Base-by-base conservation (phyloP, 306 rosid genomes). In the Albizia julibrissin region DNA sequence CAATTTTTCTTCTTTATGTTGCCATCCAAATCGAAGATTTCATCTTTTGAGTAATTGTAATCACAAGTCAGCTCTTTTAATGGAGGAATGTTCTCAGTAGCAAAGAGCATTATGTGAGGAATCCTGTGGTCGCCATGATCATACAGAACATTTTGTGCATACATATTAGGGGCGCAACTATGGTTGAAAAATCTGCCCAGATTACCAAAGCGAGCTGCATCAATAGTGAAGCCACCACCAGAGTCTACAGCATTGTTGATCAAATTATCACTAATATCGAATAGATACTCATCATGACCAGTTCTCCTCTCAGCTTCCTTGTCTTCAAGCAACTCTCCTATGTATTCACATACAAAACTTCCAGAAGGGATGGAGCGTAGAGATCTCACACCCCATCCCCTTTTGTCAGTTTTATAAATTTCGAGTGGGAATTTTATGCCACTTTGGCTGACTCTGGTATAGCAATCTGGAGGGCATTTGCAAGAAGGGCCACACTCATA, bases 321-420 rank as follows among this genome's bases (percentile, higher is more conserved):
- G 19, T 85, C 92, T 49, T 81, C 80, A 43, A 93, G 89, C 67
- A 93, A 82, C 89, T 90, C 97, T 69, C 97, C 95, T 29, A 84
- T 58, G 76, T 91, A 93, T 78, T 93, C 96, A 3, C 97, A 93
- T 9, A 91, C 83, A 80, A 90, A 93, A 78, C 94, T 89, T 67
- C 97, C 96, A 0, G 94, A 90, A 61, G 94, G 84, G 27, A 91
- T 91, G 49, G 86, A 90, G 81, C 87, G 79, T 10, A 80, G 78
- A 50, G 96, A 88, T 74, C 97, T 88, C 77, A 91, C 91, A n/a
- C 95, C 95, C 97, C 97, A 93, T 37, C 95, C 95, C 84, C 81
- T 86, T 10, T 78, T 69, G 44, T 87, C 26, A 16, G 97, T 93
- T 83, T 87, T 90, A 67, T 90, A 93, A 37, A 93, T 77, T 78